phyloP scores from a whole-genome alignment of 2,329 filamentous ascomycete species.

The Monascus ruber region DNA sequence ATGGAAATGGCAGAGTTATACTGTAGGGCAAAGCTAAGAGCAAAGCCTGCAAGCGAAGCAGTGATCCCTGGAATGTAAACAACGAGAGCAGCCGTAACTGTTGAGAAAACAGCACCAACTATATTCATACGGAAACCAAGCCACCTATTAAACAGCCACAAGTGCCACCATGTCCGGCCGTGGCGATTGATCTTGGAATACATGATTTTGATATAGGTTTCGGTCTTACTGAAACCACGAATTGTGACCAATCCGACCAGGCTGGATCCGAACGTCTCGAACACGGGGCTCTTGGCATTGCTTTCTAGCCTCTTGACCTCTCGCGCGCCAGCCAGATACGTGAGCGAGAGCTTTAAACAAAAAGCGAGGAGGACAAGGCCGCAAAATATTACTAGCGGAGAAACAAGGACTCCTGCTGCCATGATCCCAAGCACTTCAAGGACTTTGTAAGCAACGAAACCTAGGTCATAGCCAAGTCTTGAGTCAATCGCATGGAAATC shows the following conservation, averaged over 20 bases:
- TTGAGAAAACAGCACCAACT: conserved; percentile 57
- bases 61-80: conserved; percentile 51
- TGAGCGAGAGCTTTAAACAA: conserved; percentile 45
- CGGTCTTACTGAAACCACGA: conserved; percentile 57
- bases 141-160: conserved; percentile 66
- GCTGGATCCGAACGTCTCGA: background rate
- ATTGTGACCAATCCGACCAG: conserved; percentile 39
- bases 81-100: conserved; percentile 53
- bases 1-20: conserved; percentile 55
- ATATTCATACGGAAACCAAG: conserved; percentile 60
- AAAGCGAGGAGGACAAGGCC: conserved; percentile 46
- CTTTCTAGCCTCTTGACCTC: conserved; percentile 1
- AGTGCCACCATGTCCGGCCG: conserved; percentile 52
- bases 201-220: conserved; percentile 58
- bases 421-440: conserved; percentile 55
- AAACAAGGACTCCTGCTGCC: conserved; percentile 54
- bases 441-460: conserved; percentile 46
- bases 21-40: conserved; percentile 60
- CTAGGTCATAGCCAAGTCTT: conserved; percentile 51
- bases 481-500: conserved; percentile 64
- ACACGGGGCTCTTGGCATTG: background rate
- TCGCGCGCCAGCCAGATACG: conserved; percentile 54
- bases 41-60: conserved; percentile 63
- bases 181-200: conserved; percentile 56
- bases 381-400: conserved; percentile 50